Evolutionary conservation across 257 asterid species (phyloP).

Genomic region (Ballota nigra): DNA sequence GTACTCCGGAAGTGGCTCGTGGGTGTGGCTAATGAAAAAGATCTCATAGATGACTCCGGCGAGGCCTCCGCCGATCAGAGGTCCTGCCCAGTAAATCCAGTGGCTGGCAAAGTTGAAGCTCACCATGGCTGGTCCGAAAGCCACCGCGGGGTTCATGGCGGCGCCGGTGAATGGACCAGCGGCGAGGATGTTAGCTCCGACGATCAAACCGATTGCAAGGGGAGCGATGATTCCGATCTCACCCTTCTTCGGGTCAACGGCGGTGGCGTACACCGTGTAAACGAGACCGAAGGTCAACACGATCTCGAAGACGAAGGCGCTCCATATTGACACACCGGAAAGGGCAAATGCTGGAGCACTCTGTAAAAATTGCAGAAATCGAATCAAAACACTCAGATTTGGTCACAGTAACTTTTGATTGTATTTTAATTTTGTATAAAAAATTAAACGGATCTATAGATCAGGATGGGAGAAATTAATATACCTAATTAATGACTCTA

Average conservation of each 20-base stretch:
- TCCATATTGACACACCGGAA: constrained; percentile 31
- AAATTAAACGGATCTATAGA: neutral
- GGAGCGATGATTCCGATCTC: constrained; percentile 52
- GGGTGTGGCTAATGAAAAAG: constrained; percentile 45
- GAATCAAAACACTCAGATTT: neutral
- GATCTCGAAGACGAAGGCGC: constrained; percentile 46
- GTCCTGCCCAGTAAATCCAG: constrained; percentile 65
- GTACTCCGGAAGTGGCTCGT: constrained; percentile 37
- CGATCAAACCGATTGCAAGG: constrained; percentile 49
- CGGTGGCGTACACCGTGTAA: constrained; percentile 63
- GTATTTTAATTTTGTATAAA: no score
- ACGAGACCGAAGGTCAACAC: constrained; percentile 55
- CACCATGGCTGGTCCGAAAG: constrained; percentile 46
- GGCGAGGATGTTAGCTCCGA: constrained; percentile 55
- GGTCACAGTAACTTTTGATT: no score
- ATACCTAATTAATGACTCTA: no score
- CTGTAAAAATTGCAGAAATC: constrained; percentile 14
- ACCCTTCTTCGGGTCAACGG: constrained; percentile 58
- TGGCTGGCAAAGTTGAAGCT: constrained; percentile 37
- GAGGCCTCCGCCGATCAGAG: constrained; percentile 44
- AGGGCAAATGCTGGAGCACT: constrained; percentile 25
- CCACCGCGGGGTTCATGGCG: constrained; percentile 57
- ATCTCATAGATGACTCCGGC: constrained; percentile 46
- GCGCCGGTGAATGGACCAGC: constrained; percentile 63
- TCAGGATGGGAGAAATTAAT: neutral